A percentile compares a stretch with the other conserved stretches of the same genome.
These are phyloP conservation scores for Pterocarpus macrocarpus DNA, from an alignment of 306 rosid species.

Conservation along the genomic window DNA sequence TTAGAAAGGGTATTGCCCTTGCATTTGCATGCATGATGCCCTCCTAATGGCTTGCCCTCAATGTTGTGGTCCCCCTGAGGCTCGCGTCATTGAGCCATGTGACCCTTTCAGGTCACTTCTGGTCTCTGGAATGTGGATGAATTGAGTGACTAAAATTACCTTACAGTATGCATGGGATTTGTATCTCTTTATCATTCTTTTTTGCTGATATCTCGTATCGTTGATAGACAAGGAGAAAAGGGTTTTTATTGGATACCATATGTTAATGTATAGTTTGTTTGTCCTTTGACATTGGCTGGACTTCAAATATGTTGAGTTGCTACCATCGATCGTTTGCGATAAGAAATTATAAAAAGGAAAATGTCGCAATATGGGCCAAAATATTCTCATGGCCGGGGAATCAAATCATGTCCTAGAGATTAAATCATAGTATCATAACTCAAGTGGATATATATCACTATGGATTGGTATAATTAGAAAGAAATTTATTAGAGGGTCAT, in stretches of 20 bases:
- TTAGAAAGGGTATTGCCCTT: conserved; percentile 24
- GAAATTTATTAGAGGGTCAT: too few species aligned
- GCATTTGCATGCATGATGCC: conserved; percentile 9
- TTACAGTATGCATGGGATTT: too few species aligned
- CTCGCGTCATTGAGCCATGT: conserved; percentile 40
- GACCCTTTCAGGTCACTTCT: neutral
- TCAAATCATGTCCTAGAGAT: conserved; percentile 36
- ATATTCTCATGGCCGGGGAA: conserved; percentile 11
- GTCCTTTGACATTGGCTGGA: neutral
- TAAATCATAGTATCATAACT: conserved; percentile 17
- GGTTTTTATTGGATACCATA: too few species aligned
- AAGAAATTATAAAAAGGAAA: neutral
- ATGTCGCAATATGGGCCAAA: neutral
- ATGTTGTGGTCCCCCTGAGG: conserved; percentile 37
- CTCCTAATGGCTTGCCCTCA: conserved; percentile 2
- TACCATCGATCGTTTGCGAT: neutral
- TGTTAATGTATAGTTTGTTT: too few species aligned
- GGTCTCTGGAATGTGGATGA: too few species aligned
- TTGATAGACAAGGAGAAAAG: too few species aligned
- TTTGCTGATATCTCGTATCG: too few species aligned
- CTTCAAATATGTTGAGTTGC: conserved; percentile 14
- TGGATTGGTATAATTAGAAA: conserved; percentile 6
- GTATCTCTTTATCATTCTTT: too few species aligned
- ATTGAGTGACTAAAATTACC: too few species aligned
- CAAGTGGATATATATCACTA: conserved; percentile 25